Conservation (phyloP, 129 eudicot species). For the Helichrysum umbraculigerum region DNA sequence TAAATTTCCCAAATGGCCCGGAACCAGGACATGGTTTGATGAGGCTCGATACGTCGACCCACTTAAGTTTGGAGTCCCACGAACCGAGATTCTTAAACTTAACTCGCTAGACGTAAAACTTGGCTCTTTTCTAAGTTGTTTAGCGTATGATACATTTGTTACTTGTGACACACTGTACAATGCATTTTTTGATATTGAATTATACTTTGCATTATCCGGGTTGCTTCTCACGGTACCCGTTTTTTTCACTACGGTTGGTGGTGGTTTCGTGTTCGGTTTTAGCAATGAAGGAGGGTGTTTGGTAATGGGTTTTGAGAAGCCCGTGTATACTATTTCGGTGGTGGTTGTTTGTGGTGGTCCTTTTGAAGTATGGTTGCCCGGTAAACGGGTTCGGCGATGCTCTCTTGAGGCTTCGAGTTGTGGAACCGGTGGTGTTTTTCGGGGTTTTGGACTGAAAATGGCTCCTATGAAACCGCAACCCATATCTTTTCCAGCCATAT, state of each 20-base stretch:
- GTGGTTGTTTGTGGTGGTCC: constrained; percentile 31
- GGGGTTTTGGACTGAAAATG: constrained; percentile 36
- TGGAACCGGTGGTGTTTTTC: constrained; percentile 36
- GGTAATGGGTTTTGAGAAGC: constrained; percentile 26
- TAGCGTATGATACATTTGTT: constrained; percentile 40
- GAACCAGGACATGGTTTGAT: constrained; percentile 45
- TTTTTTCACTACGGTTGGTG: constrained; percentile 23
- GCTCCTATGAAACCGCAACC: constrained; percentile 74
- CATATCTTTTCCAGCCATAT: constrained; percentile 34
- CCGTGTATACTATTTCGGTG: constrained; percentile 24
- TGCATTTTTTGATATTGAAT: constrained; percentile 20
- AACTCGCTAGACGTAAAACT: constrained; percentile 52
- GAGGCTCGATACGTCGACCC: constrained; percentile 54
- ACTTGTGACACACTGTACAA: constrained; percentile 45
- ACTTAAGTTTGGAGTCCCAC: constrained; percentile 31
- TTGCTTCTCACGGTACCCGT: constrained; percentile 11
- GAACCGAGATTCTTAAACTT: constrained; percentile 42
- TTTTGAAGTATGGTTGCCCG: constrained; percentile 21
- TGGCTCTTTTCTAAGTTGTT: constrained; percentile 45
- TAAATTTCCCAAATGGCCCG: constrained; percentile 63
- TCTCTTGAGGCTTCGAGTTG: constrained; percentile 43
- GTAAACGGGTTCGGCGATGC: constrained; percentile 18
- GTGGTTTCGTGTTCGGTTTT: neutral
- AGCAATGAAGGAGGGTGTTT: constrained; percentile 34
- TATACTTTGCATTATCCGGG: neutral